phyloP scores from a whole-genome alignment of 2,329 filamentous ascomycete species.

The Diaporthe batatas region DNA sequence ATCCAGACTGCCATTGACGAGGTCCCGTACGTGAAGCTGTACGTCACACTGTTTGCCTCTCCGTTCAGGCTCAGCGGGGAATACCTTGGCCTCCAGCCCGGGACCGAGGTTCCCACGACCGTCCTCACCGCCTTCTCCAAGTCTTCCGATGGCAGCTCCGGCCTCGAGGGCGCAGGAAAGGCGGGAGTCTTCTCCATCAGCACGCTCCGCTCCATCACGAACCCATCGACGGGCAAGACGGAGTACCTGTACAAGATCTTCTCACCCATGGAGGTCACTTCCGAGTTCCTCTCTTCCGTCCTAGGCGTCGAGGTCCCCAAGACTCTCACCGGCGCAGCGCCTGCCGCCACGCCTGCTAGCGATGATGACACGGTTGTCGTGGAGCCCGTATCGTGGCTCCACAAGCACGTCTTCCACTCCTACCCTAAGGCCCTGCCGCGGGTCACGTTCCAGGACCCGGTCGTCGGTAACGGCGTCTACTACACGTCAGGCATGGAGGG shows the following conservation, averaged over 20 bases:
- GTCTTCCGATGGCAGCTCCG: conserved; percentile 64
- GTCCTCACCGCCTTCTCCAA: conserved; percentile 85
- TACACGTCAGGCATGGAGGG: conserved; percentile 86
- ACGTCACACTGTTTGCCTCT: conserved; percentile 91
- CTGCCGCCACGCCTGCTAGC: conserved; percentile 42
- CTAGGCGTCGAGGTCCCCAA: conserved; percentile 63
- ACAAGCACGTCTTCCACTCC: conserved; percentile 82
- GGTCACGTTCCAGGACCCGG: conserved; percentile 86
- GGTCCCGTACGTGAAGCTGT: conserved; percentile 87
- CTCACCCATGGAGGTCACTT: conserved; percentile 66
- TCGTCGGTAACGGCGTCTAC: conserved; percentile 76
- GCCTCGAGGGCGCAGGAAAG: conserved; percentile 74
- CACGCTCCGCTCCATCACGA: conserved; percentile 73
- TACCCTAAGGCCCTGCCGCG: conserved; percentile 90
- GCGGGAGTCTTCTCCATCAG: conserved; percentile 90
- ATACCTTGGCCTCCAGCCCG: conserved; percentile 77
- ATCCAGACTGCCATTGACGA: conserved; percentile 78
- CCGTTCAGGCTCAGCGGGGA: conserved; percentile 76
- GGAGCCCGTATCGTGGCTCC: conserved; percentile 79
- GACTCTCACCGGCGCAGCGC: conserved; percentile 43
- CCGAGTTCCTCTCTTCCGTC: conserved; percentile 66
- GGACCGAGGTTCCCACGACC: conserved; percentile 74
- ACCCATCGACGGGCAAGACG: conserved; percentile 66
- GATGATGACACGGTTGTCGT: conserved; percentile 52
- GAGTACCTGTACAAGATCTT: conserved; percentile 78